phyloP scores from a whole-genome alignment of 306 rosid genomes.

The Rosa lucieae region DNA sequence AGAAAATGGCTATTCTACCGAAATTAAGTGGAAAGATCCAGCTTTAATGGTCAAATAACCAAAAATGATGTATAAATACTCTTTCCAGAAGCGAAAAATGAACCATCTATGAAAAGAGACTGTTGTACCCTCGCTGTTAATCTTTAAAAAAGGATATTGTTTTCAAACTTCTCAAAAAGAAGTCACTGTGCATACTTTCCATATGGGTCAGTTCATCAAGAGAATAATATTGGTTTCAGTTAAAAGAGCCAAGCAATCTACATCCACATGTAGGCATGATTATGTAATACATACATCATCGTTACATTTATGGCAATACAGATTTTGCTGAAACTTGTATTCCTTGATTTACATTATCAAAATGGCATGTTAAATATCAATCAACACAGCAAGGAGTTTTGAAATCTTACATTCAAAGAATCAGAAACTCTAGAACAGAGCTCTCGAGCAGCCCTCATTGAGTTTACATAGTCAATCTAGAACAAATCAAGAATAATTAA shows the following conservation, averaged over 20 bases:
- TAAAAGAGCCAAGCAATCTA: neutral
- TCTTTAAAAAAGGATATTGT: neutral
- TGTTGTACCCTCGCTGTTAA: neutral
- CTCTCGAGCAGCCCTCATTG: slow-evolving; percentile 95
- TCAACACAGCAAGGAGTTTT: slow-evolving; percentile 2
- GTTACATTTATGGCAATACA: neutral
- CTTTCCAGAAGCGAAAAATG: neutral
- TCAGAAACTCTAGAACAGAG: slow-evolving; percentile 84
- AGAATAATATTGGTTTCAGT: neutral
- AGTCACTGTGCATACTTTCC: neutral
- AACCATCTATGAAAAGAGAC: neutral
- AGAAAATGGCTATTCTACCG: neutral
- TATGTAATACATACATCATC: neutral
- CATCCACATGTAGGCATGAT: neutral
- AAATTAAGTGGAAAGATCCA: neutral
- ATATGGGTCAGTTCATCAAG: neutral
- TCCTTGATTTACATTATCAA: neutral
- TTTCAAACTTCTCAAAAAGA: neutral
- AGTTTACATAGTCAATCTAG: slow-evolving; percentile 80
- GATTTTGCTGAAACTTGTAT: neutral
- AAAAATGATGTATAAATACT: neutral
- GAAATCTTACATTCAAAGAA: slow-evolving; percentile 71
- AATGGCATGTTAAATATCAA: neutral
- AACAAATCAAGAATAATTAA: slow-evolving; percentile 21
- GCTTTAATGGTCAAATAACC: neutral